Percentiles rank a stretch among this genome's conserved stretches.
Conservation (phyloP, 352 stramenopile species). For the Phytophthora megakarya region DNA sequence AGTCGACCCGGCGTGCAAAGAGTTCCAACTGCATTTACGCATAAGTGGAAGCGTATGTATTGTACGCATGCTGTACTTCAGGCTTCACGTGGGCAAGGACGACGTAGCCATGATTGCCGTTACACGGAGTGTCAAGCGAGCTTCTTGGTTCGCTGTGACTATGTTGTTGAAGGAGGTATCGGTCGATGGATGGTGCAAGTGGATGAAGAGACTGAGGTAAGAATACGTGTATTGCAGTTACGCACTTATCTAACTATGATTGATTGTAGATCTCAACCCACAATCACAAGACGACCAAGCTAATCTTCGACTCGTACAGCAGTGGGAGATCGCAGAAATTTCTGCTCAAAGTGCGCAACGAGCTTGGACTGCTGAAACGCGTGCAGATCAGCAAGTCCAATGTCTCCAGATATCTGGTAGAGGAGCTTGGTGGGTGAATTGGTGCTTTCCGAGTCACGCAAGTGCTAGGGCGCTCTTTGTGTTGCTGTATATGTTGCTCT, state of each 20-base stretch:
- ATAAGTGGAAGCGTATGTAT: background rate
- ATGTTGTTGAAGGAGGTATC: background rate
- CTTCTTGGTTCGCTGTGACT: background rate
- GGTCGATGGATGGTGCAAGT: background rate
- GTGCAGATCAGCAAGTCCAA: no score
- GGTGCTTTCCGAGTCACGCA: no score
- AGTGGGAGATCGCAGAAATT: conserved; percentile 5
- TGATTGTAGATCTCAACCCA: background rate
- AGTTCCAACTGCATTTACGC: no score
- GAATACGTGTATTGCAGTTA: background rate
- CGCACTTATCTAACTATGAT: background rate
- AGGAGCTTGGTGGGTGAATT: conserved; percentile 6
- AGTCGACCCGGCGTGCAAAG: no score
- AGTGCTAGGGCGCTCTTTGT: no score
- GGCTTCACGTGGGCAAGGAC: background rate
- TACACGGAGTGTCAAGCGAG: background rate
- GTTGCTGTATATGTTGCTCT: background rate
- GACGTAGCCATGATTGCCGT: background rate
- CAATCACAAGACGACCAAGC: conserved; percentile 5
- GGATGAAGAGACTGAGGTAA: background rate
- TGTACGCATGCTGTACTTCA: background rate
- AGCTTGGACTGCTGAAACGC: no score
- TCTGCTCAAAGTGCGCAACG: no score
- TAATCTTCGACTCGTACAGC: conserved; percentile 6
- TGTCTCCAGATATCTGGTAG: background rate